Evolutionary conservation across 1,284 basidiomycete genomes (phyloP).

Genomic region (Microbotryomycetes sp.): DNA sequence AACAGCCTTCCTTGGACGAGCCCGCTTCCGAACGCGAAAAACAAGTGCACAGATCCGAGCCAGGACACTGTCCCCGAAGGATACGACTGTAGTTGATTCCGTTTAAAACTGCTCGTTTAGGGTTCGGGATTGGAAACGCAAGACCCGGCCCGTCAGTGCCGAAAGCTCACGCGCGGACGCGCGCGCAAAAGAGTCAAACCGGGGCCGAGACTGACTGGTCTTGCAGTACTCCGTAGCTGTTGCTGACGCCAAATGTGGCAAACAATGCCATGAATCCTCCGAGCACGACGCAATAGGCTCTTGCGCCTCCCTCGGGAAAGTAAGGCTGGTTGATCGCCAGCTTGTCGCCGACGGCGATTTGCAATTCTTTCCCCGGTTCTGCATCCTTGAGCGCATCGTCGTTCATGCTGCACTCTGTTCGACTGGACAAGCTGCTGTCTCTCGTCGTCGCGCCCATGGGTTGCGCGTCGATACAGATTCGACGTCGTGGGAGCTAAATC

Average conservation of each 20-base stretch:
- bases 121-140: too few relatives aligned
- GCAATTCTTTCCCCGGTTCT: too few relatives aligned
- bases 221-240: background rate
- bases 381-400: too few relatives aligned
- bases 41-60: constrained; percentile 24
- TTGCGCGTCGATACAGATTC: too few relatives aligned
- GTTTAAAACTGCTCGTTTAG: background rate
- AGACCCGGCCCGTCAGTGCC: background rate
- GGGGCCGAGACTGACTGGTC: background rate
- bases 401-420: too few relatives aligned
- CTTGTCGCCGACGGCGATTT: too few relatives aligned
- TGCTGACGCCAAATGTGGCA: constrained; percentile 10
- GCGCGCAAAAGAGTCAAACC: too few relatives aligned
- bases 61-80: constrained; percentile 12
- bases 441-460: too few relatives aligned
- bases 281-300: constrained; percentile 12
- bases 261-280: constrained; percentile 13
- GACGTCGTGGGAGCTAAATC: too few relatives aligned
- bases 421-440: too few relatives aligned
- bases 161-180: background rate
- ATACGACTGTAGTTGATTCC: constrained; percentile 1
- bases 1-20: constrained; percentile 20
- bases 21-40: constrained; percentile 19
- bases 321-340: too few relatives aligned
- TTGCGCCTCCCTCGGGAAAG: constrained; percentile 17